A percentile compares a stretch with the other conserved stretches of the same genome.
Evolutionary conservation across 2,329 filamentous ascomycete genomes (phyloP).

Genomic region (Blastomyces gilchristii): DNA sequence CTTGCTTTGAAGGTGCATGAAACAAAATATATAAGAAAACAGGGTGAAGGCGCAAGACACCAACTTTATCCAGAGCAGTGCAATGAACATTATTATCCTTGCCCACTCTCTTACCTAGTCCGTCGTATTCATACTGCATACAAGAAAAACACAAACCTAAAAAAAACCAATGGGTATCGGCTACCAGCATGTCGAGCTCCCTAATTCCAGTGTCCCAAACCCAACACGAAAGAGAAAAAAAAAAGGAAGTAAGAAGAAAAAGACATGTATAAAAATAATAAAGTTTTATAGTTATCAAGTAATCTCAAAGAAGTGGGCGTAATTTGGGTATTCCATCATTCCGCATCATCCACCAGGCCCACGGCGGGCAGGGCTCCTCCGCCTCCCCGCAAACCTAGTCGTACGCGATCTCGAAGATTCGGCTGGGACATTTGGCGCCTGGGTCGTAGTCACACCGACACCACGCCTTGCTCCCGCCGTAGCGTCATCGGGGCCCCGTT

Average conservation of each 20-base stretch:
- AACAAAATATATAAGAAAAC: too few species aligned
- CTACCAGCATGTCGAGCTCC: background rate
- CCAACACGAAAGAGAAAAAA: background rate
- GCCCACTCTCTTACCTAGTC: too few species aligned
- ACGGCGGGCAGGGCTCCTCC: conserved; percentile 12
- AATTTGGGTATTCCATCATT: background rate
- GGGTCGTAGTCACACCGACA: background rate
- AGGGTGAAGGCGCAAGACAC: background rate
- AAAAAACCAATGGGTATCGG: background rate
- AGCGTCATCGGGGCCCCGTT: background rate
- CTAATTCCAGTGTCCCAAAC: background rate
- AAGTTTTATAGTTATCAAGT: background rate
- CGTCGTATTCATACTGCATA: background rate
- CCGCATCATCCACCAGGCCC: conserved; percentile 6
- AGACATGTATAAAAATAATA: background rate
- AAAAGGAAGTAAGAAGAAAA: background rate
- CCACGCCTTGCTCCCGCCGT: conserved; percentile 3
- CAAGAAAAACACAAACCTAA: background rate
- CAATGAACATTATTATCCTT: background rate
- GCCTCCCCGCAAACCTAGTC: conserved; percentile 11
- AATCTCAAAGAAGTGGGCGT: background rate
- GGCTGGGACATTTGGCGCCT: background rate
- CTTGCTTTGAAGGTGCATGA: too few species aligned
- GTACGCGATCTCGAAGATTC: conserved; percentile 7
- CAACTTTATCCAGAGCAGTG: background rate